Evolutionary conservation across 2,329 filamentous ascomycete species (phyloP), one percentile per base, ranked within the genome.

Genomic region (Clarireedia paspali): DNA sequence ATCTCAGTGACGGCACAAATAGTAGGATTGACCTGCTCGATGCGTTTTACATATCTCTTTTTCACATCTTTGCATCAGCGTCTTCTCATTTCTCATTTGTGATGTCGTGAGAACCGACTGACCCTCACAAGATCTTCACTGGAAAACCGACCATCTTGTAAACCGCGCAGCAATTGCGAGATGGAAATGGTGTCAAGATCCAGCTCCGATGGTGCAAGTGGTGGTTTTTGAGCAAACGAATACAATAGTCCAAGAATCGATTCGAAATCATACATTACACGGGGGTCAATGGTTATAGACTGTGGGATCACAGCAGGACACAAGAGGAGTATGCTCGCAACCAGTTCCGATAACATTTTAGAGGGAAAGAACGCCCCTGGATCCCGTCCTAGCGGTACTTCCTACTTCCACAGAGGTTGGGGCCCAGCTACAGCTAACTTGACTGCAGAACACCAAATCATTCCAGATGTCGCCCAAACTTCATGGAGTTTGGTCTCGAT

Each of bases 1-100:
- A 62, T 47, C 34, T 62, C 63, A 39, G 34, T 57, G 3, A 65
- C 57, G 4, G 57, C 39, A 34, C 38, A 20, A 6, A 51, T 15
- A 5, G 14, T 50, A 20, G 30, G 23, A 30, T 55, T 55, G 38
- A 51, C 47, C 38, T 55, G 38, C 27, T 50, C 47, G 17, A 55
- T 55, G n/a, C 53, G 47, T 17, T 45, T 34, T 6, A 55, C 51
- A 15, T 55, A 55, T 14, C 27, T 51, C 53, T 55, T 50, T 50
- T n/a, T 27, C 24, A 23, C 6, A 26, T 14, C n/a, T 10, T 26
- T 14, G 23, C 12, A 46, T 46, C 12, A 46, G 42, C 10, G 5
- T 23, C 17, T 10, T 7, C 23, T 10, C 17, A 46, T 23, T 10
- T 15, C 6, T 6, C 9, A 10, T 48, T 10, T 47, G 49, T 34